Evolutionary conservation across 2,329 filamentous ascomycete genomes (phyloP).

Genomic region (Leptographium radiaticola): DNA sequence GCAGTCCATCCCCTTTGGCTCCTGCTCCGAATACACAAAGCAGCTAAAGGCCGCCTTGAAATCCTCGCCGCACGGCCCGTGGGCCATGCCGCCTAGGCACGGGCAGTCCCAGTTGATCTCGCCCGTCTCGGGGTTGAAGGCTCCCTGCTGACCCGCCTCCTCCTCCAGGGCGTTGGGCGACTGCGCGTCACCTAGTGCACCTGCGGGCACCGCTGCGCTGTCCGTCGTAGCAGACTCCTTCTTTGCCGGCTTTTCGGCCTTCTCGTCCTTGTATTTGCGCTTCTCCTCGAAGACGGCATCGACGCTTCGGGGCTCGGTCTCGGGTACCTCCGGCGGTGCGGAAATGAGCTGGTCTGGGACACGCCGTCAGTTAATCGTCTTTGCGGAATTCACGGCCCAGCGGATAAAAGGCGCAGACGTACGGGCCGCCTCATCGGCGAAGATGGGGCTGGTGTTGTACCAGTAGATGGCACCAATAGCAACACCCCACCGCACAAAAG

Average conservation of each 20-base stretch:
- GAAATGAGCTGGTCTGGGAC: conserved; percentile 21
- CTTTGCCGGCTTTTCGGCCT: background rate
- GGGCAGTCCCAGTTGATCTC: conserved; percentile 99
- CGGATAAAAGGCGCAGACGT: conserved; percentile 22
- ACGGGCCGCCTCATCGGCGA: conserved; percentile 73
- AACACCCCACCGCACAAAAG: conserved; percentile 58
- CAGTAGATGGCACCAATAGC: conserved; percentile 74
- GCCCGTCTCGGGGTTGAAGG: conserved; percentile 95
- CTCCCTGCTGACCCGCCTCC: conserved; percentile 75
- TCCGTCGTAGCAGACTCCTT: conserved; percentile 10
- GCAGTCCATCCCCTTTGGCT: conserved; percentile 95
- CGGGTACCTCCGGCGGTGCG: conserved; percentile 36
- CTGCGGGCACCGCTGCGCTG: conserved; percentile 10
- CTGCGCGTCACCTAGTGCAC: conserved; percentile 9
- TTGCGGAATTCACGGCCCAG: conserved; percentile 4
- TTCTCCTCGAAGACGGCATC: conserved; percentile 55
- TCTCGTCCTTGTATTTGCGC: conserved; percentile 31
- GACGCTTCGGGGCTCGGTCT: conserved; percentile 48
- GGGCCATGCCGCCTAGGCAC: conserved; percentile 90
- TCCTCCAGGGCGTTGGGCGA: conserved; percentile 52
- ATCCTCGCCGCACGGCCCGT: conserved; percentile 89
- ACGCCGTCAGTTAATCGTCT: conserved; percentile 9
- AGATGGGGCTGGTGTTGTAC: conserved; percentile 81
- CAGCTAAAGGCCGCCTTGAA: conserved; percentile 96
- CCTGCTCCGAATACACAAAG: conserved; percentile 89